These are phyloP conservation scores for Saccharomycopsis malanga DNA, from an alignment of 805 yeast species.

Conservation along the genomic window DNA sequence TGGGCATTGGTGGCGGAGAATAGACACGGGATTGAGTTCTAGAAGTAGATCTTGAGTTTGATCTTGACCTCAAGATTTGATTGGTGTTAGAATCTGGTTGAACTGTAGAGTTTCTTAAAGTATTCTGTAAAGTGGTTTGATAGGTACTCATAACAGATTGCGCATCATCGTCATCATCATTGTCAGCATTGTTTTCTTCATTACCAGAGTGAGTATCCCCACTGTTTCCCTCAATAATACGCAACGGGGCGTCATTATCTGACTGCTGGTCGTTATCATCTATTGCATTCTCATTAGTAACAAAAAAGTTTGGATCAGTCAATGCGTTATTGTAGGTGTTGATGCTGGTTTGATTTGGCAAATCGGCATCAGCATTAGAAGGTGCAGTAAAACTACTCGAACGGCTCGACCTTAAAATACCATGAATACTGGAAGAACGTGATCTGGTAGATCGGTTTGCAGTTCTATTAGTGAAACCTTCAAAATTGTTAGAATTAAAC, in stretches of 20 bases:
- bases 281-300: not conserved
- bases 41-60: conserved; percentile 14
- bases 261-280: conserved; percentile 4
- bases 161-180: not conserved
- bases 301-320: not conserved
- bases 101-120: conserved; percentile 9
- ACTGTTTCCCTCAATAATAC: not conserved
- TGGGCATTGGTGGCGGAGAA: conserved; percentile 15
- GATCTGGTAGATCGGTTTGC: not conserved
- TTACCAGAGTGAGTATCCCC: not conserved
- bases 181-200: not conserved
- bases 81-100: conserved; percentile 7
- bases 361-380: not conserved
- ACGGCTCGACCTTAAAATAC: conserved; percentile 17
- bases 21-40: conserved; percentile 10
- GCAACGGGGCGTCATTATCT: too few relatives aligned
- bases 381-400: conserved; percentile 3
- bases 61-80: conserved; percentile 11
- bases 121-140: conserved; percentile 12
- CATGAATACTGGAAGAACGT: conserved; percentile 10
- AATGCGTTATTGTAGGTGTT: conserved; percentile 12
- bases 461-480: not conserved
- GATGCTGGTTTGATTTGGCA: conserved; percentile 10
- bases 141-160: not conserved
- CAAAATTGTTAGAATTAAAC: not conserved